A percentile compares a stretch with the other conserved stretches of the same genome.
Evolutionary conservation across 371 early-diverging fungal genomes (phyloP).

Genomic region (Umbelopsis sp.): DNA sequence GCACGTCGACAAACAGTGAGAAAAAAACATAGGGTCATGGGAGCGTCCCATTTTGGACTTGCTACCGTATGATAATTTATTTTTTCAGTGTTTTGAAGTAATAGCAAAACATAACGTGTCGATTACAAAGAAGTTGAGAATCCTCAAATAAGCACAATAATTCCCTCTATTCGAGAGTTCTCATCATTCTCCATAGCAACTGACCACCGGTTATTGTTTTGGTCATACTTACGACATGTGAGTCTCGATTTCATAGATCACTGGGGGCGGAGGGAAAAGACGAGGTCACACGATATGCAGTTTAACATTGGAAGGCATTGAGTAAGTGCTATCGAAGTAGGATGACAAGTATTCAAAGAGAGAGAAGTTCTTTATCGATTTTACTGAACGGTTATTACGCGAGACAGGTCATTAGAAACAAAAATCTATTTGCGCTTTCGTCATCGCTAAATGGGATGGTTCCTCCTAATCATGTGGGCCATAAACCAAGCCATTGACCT

Average conservation of each 20-base stretch:
- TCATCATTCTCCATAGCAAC: not conserved
- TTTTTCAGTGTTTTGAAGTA: too few species aligned
- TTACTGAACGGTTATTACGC: too few species aligned
- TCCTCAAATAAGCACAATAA: not conserved
- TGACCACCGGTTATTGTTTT: not conserved
- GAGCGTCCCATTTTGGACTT: not conserved
- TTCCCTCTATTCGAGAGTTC: not conserved
- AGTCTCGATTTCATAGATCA: not conserved
- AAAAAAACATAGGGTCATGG: not conserved
- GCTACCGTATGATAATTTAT: too few species aligned
- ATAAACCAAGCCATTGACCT: too few species aligned
- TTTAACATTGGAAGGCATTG: not conserved
- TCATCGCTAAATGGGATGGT: too few species aligned
- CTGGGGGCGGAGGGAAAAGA: not conserved
- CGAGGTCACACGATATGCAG: not conserved
- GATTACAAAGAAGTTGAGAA: not conserved
- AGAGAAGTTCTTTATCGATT: too few species aligned
- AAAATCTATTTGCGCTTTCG: too few species aligned
- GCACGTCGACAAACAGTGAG: too few species aligned
- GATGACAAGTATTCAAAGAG: too few species aligned
- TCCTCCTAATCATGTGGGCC: too few species aligned
- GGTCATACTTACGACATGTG: constrained; percentile 3
- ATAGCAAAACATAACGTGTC: not conserved
- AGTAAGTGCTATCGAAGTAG: not conserved
- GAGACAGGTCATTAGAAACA: too few species aligned